Evolutionary conservation across 192 early-diverging fungal species (phyloP).

Genomic region (Podila horticola): DNA sequence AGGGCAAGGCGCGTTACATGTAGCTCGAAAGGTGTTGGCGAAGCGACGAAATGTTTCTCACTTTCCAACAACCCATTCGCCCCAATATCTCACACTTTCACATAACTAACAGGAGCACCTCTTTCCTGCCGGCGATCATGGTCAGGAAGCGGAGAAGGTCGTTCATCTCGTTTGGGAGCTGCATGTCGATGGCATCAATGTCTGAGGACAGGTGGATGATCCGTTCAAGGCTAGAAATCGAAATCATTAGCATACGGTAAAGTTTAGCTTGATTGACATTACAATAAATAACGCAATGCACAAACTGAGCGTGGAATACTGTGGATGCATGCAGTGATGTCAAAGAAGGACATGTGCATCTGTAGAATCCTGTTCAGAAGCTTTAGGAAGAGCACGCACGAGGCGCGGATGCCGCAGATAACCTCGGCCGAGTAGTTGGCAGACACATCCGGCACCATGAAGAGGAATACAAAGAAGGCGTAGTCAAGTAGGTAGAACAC

Average conservation of each 20-base stretch:
- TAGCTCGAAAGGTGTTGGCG: too few relatives aligned
- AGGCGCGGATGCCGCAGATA: background rate
- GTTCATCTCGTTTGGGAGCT: slow-evolving; percentile 57
- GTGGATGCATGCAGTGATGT: background rate
- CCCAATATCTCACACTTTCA: too few relatives aligned
- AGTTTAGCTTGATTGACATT: background rate
- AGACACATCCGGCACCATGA: slow-evolving; percentile 9
- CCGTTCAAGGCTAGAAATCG: slow-evolving; percentile 72
- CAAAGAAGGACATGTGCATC: background rate
- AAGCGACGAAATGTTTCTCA: too few relatives aligned
- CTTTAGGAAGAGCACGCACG: background rate
- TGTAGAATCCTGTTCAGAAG: background rate
- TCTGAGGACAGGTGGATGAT: slow-evolving; percentile 91
- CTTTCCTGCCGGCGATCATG: slow-evolving; percentile 36
- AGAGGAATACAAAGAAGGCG: slow-evolving; percentile 7
- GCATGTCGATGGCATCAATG: slow-evolving; percentile 78
- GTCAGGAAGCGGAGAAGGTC: slow-evolving; percentile 38
- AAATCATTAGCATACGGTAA: background rate
- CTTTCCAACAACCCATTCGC: too few relatives aligned
- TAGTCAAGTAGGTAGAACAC: slow-evolving; percentile 12
- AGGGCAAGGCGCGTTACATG: too few relatives aligned
- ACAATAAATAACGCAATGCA: background rate
- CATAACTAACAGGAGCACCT: too few relatives aligned
- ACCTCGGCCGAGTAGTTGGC: slow-evolving; percentile 11
- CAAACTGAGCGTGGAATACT: background rate